Base-by-base conservation (phyloP, 192 early-diverging fungal species). In the Rhizoclosmatium sp. region DNA sequence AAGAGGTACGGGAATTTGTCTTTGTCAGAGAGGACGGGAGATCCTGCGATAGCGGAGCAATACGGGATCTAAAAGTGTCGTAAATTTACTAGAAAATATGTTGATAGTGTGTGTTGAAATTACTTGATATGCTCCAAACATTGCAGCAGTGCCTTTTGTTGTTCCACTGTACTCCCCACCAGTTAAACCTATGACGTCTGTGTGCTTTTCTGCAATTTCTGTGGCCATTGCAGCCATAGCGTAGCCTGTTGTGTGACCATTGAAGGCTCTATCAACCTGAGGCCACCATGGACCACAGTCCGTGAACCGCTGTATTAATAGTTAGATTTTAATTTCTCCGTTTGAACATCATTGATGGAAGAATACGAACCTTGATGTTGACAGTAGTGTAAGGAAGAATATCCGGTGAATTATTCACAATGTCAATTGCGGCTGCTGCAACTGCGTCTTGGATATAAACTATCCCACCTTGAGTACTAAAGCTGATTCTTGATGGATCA, bases 101-200 rank as follows among this genome's bases (percentile, higher is more conserved):
- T 12, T 12, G 16, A 7, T 19, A 62, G 60, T 7, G 5, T 62
- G 60, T 21, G 14, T 21, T 7, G 1, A 4, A 19, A 19, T 19
- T 7, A 62, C 51, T 7, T 16, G 39, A 23, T 19, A 62, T 21
- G 9, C 4, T 5, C 19, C 60, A 7, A 7, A 62, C 60, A 19
- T 62, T 62, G 60, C 60, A 7, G 21, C 60, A 62, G 60, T 19
- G 19, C 10, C 31, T 31, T 31, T 31, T 31, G 31, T 31, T 31
- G 31, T 31, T 31, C 31, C 31, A 31, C 31, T 19, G 21, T 62
- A 62, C 39, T 62, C 10, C 7, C 23, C 48, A 5, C 69, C 69
- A 12, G 54, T 45, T 16, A 71, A 46, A 39, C 49, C 69, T 54
- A 71, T 41, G 2, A 71, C 69, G 23, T 56, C 69, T 40, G 2